Conservation (phyloP, 768 basidiomycete species). For the Dacryopinax spathularia region DNA sequence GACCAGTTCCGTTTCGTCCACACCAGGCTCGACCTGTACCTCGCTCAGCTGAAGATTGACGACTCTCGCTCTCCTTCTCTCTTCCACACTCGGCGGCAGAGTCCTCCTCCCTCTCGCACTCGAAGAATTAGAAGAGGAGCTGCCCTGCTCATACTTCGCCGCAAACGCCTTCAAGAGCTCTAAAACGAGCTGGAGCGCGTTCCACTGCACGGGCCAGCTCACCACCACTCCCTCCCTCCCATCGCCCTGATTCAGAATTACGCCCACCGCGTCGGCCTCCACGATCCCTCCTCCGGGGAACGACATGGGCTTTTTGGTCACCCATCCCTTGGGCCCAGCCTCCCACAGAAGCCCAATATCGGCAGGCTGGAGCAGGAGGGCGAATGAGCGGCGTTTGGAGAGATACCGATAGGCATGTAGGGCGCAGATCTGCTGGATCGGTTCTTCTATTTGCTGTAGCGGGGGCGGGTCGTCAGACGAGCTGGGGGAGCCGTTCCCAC, state of each 20-base stretch:
- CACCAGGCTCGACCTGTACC: not conserved
- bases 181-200: not conserved
- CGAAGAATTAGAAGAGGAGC: no score
- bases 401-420: not conserved
- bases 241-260: slow-evolving; percentile 1
- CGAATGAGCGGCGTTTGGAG: not conserved
- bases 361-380: not conserved
- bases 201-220: not conserved
- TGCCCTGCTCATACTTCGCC: slow-evolving; percentile 6
- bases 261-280: not conserved
- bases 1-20: slow-evolving; percentile 1
- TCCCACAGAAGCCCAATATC: not conserved
- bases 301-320: not conserved
- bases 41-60: slow-evolving; percentile 7
- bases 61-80: slow-evolving; percentile 10
- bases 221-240: not conserved
- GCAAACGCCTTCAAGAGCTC: not conserved
- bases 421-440: not conserved
- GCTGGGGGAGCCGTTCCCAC: not conserved
- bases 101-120: not conserved
- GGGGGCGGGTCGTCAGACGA: not conserved
- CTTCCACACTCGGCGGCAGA: not conserved
- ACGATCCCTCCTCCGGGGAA: slow-evolving; percentile 1
- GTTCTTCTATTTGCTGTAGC: not conserved
- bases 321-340: not conserved